Conservation (phyloP, 371 early-diverging fungal species). For the Capillidium rhysosporum region DNA sequence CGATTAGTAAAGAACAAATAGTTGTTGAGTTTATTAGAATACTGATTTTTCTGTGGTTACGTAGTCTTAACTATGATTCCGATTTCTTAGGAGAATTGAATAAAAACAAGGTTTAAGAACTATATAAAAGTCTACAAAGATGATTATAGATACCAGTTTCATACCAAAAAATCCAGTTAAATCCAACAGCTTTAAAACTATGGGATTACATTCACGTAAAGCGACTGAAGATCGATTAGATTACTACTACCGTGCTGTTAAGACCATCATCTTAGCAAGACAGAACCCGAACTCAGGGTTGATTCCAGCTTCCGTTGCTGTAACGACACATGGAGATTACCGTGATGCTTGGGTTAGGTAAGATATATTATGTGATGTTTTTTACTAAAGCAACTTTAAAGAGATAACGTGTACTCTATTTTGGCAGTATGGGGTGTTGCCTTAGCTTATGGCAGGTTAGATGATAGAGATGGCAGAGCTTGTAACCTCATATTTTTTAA, state of each 20-base stretch:
- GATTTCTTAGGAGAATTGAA: no score
- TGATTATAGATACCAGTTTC: no score
- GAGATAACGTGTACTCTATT: conserved; percentile 89
- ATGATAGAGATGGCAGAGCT: conserved; percentile 60
- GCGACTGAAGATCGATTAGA: conserved; percentile 32
- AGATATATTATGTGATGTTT: background rate
- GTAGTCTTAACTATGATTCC: no score
- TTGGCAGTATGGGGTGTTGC: conserved; percentile 69
- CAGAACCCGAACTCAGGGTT: conserved; percentile 73
- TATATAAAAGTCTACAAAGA: no score
- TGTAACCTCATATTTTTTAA: conserved; percentile 25
- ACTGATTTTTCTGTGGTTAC: no score
- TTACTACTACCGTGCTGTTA: conserved; percentile 49
- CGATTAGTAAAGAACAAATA: no score
- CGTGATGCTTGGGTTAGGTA: conserved; percentile 83
- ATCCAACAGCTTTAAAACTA: no score
- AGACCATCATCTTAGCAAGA: conserved; percentile 48
- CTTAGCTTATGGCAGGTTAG: conserved; percentile 61
- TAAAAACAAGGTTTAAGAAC: no score
- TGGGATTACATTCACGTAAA: no score
- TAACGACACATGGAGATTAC: conserved; percentile 67
- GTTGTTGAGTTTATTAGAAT: no score
- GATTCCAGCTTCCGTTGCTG: conserved; percentile 76
- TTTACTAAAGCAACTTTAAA: conserved; percentile 8
- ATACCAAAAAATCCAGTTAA: no score